These are phyloP conservation scores for Acanthamoeba triangularis DNA, from an alignment of 208 protist species.

Conservation along the genomic window DNA sequence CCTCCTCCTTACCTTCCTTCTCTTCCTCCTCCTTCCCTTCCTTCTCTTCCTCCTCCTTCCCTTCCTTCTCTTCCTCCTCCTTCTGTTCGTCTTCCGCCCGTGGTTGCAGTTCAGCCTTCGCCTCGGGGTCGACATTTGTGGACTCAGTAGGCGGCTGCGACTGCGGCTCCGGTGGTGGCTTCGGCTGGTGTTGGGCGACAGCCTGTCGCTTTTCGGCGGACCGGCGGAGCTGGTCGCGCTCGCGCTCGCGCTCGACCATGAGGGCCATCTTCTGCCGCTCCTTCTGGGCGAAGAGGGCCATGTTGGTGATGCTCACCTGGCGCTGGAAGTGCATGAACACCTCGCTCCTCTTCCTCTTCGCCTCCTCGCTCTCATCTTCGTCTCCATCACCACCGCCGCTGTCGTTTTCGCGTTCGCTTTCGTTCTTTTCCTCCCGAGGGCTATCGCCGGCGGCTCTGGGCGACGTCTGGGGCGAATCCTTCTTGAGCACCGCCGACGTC, in stretches of 20 bases:
- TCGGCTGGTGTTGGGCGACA: neutral
- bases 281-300: constrained; percentile 62
- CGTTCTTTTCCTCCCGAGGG: neutral
- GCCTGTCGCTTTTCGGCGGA: neutral
- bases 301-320: constrained; percentile 69
- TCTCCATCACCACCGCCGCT: neutral
- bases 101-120: neutral
- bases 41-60: neutral
- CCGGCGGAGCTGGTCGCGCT: neutral
- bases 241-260: constrained; percentile 38
- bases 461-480: no score
- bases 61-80: neutral
- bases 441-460: neutral
- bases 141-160: neutral
- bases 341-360: neutral
- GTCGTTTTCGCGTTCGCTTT: neutral
- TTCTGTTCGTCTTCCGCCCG: neutral
- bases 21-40: neutral
- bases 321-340: constrained; percentile 60
- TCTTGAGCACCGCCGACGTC: neutral
- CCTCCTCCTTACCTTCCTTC: neutral
- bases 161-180: neutral
- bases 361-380: neutral
- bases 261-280: constrained; percentile 25
- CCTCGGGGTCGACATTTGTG: neutral